These are phyloP conservation scores for Cladosporium sp. DNA, from an alignment of 2,329 filamentous ascomycete species.

Conservation along the genomic window DNA sequence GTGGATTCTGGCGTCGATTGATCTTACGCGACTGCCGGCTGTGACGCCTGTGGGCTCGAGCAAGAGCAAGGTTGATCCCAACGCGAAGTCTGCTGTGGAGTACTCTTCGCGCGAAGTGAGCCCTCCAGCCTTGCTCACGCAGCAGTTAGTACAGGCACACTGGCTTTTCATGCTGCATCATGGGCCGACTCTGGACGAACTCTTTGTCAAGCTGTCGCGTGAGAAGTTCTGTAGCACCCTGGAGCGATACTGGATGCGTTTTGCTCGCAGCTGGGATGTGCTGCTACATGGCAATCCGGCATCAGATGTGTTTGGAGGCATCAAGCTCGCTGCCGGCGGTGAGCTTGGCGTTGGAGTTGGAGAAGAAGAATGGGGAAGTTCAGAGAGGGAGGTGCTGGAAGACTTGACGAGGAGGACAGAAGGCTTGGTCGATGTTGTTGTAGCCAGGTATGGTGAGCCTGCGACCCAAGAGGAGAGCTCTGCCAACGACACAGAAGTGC, in stretches of 20 bases:
- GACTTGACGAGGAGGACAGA: constrained; percentile 78
- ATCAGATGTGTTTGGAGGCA: constrained; percentile 74
- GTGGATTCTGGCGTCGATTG: constrained; percentile 93
- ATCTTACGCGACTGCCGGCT: constrained; percentile 73
- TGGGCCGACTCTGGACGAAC: constrained; percentile 68
- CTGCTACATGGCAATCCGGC: constrained; percentile 87
- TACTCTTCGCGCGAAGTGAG: constrained; percentile 91
- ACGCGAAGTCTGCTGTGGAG: constrained; percentile 57
- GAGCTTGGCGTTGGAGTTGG: constrained; percentile 93
- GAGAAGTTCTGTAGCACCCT: constrained; percentile 72
- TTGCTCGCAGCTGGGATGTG: constrained; percentile 75
- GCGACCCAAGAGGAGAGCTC: constrained; percentile 37
- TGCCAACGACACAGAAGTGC: constrained; percentile 30
- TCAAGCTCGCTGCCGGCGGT: constrained; percentile 86
- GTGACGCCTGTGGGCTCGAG: constrained; percentile 29
- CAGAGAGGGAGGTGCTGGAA: constrained; percentile 89
- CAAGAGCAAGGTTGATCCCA: constrained; percentile 25
- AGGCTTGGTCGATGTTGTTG: constrained; percentile 83
- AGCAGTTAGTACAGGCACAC: constrained; percentile 82
- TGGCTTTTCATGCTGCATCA: constrained; percentile 86
- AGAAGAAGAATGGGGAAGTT: constrained; percentile 92
- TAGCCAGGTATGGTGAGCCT: constrained; percentile 77
- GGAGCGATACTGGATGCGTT: constrained; percentile 77
- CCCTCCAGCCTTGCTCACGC: constrained; percentile 72
- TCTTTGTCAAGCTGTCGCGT: constrained; percentile 67